Conservation (phyloP, 371 early-diverging fungal species). For the Paraphysoderma sedebokerense region DNA sequence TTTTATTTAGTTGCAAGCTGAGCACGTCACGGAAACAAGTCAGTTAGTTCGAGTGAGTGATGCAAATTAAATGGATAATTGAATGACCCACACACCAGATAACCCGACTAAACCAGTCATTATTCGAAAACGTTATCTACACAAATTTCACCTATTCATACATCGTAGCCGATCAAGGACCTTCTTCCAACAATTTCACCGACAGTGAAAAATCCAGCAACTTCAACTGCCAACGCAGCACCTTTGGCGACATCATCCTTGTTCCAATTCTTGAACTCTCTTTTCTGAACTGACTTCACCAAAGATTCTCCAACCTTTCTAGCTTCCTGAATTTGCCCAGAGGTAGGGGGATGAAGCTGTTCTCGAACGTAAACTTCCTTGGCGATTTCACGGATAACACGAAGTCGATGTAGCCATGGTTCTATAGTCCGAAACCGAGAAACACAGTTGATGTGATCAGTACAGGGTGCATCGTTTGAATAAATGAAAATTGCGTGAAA, state of each 20-base stretch:
- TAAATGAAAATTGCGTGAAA: neutral
- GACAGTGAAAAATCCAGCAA: slow-evolving; percentile 47
- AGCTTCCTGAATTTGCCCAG: slow-evolving; percentile 33
- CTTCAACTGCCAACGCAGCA: slow-evolving; percentile 40
- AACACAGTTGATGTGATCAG: neutral
- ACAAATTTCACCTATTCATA: too few species aligned
- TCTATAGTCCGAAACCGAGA: too few species aligned
- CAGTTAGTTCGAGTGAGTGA: too few species aligned
- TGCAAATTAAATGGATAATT: too few species aligned
- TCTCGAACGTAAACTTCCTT: slow-evolving; percentile 53
- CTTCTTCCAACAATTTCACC: slow-evolving; percentile 57
- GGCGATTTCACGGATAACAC: slow-evolving; percentile 43
- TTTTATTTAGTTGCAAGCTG: too few species aligned
- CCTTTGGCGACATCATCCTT: slow-evolving; percentile 25
- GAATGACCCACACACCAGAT: too few species aligned
- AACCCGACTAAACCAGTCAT: too few species aligned
- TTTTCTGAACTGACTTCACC: slow-evolving; percentile 23
- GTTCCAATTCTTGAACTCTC: slow-evolving; percentile 30
- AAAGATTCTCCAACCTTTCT: slow-evolving; percentile 14
- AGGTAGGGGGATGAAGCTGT: slow-evolving; percentile 43
- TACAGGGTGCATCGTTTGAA: neutral
- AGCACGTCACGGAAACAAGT: too few species aligned
- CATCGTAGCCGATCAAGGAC: slow-evolving; percentile 49
- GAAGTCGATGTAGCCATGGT: slow-evolving; percentile 30
- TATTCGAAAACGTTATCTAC: too few species aligned